Base-by-base conservation (phyloP, 1,284 basidiomycete genomes). In the Afroboletus lepidellus region DNA sequence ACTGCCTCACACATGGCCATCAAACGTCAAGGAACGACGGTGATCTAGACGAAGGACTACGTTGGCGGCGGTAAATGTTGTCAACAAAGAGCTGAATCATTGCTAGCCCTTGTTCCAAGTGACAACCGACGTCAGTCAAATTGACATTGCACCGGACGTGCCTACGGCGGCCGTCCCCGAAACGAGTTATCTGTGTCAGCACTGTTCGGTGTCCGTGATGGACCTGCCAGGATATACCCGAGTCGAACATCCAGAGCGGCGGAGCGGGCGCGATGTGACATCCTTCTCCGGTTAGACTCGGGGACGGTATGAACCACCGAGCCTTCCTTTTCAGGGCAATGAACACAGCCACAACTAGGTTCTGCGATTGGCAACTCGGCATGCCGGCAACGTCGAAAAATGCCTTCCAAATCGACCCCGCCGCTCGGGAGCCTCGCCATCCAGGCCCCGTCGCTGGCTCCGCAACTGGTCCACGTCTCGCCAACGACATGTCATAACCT, bases 401-500 rank as follows among this genome's bases (percentile, higher is more conserved):
- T 81, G 80, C 62, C 81, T 51, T 72, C 79, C 30, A 77, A 76
- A 62, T 73, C 73, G 57, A 74, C 73, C 59, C 82, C 82, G 53
- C 66, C 64, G 48, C 75, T 89, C 21, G 87, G 86, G 32, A 87
- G 85, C 60, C 74, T 84, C 44, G 84, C 85, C 12, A 69, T 90
- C 45, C 84, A 88, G 70, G 79, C 77, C 20, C 85, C 86, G 13
- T 76, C 78, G 29, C 64, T 76, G 51, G 73, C 77, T 30, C 76
- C 81, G 41, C 83, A 85, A 57, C 72, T 79, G 3, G 81, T 88
- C 12, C 80, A 81, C 63, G 81, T 92, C 46, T 79, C 83, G 20
- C 72, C 83, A 20, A 74, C 79, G 59, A 89, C 90, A 63, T 95
- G 92, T 63, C 81, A 84, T 63, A 80, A 94, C 63, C 77, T 95